Base-by-base conservation (phyloP, 208 protist genomes). In the Trypanosoma cruzi region DNA sequence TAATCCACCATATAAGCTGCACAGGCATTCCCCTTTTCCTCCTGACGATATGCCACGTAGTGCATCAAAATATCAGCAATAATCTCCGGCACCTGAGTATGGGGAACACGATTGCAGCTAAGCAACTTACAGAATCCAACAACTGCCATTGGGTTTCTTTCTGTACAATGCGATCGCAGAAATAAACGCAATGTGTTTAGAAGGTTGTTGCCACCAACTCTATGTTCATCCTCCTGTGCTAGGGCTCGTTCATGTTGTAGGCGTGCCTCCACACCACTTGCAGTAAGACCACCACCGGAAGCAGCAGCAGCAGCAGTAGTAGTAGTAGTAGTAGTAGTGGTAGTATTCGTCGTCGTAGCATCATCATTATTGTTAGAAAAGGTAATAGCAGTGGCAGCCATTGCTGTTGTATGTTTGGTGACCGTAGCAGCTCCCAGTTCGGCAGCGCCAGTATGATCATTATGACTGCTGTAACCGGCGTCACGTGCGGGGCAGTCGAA, bases 121-220 rank as follows among this genome's bases (percentile, higher is more conserved):
- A 96, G 78, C 52, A 96, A 76, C 76, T 96, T 96, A 68, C 89
- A 94, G 63, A 93, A 92, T 10, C 92, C 92, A 16, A 81, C 72
- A 11, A 89, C 65, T 26, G 71, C 56, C 22, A 89, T 74, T 50
- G 54, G 24, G 60, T 86, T 78, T 73, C 81, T 82, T 57, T 71
- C 72, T 29, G 73, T 64, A 58, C 68, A 78, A 44, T 60, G 59
- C 22, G 66, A 73, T 3, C 54, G 26, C 59, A 96, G 57, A 69
- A 82, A 92, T 13, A 66, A 80, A 31, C 82, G 76, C 26, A 96
- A 79, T 28, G 66, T 68, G 36, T 62, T 60, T 37, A 91, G 65
- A 29, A 96, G 66, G 32, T 81, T 74, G 24, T 72, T 68, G 59
- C 89, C 85, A 31, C 91, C 91, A 2, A 94, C 80, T 68, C 88